These are phyloP conservation scores for Tuber aestivum DNA, from an alignment of 495 filamentous ascomycete genomes.

Conservation along the genomic window DNA sequence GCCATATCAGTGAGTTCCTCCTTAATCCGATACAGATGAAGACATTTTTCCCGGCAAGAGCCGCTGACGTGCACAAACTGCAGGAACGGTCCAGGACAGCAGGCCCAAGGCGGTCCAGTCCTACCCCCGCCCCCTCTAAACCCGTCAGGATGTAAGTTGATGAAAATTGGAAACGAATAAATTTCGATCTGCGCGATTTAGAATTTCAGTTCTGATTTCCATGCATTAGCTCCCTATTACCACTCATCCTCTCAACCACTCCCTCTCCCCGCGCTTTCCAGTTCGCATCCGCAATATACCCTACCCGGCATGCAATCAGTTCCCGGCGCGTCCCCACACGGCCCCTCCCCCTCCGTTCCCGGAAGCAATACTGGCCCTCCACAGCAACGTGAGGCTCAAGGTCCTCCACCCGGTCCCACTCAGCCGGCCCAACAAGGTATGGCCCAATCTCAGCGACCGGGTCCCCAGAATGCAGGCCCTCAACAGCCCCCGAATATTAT, in stretches of 20 bases:
- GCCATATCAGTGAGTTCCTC: slow-evolving; percentile 31
- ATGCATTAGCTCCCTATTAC: slow-evolving; percentile 26
- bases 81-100: slow-evolving; percentile 30
- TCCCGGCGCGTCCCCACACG: slow-evolving; percentile 20
- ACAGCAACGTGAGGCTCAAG: slow-evolving; percentile 29
- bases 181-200: background rate
- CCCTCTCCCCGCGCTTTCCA: slow-evolving; percentile 32
- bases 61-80: slow-evolving; percentile 23
- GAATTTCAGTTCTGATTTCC: slow-evolving; percentile 5
- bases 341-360: slow-evolving; percentile 1
- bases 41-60: slow-evolving; percentile 15
- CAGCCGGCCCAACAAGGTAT: slow-evolving; percentile 27
- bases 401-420: slow-evolving; percentile 19
- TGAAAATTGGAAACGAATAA: background rate
- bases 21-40: slow-evolving; percentile 9
- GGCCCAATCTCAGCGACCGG: slow-evolving; percentile 22
- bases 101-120: slow-evolving; percentile 23
- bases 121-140: slow-evolving; percentile 35
- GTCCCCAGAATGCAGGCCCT: slow-evolving; percentile 15
- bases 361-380: slow-evolving; percentile 23
- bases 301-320: slow-evolving; percentile 33
- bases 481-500: slow-evolving; percentile 16
- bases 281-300: slow-evolving; percentile 30
- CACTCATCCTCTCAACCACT: slow-evolving; percentile 32
- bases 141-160: slow-evolving; percentile 31